Conservation (phyloP, 768 basidiomycete genomes). For the Pleurotus tuoliensis region DNA sequence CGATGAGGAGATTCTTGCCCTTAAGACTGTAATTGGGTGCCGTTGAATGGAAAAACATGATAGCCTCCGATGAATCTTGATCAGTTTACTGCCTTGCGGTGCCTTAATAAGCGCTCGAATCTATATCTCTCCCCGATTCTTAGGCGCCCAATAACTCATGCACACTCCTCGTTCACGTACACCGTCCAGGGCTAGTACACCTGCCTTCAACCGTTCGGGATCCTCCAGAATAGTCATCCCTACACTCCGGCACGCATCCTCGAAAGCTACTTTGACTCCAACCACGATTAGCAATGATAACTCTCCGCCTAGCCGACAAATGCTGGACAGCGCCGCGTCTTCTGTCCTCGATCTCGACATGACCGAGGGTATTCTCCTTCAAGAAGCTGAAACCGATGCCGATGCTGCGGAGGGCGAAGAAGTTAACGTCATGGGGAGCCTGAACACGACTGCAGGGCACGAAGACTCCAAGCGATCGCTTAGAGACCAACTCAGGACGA, state of each 20-base stretch:
- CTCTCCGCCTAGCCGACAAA: constrained; percentile 25
- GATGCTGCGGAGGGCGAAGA: constrained; percentile 55
- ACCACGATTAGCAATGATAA: constrained; percentile 14
- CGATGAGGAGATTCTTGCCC: constrained; percentile 40
- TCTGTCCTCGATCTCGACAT: constrained; percentile 67
- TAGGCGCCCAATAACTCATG: no score
- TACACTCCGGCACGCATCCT: constrained; percentile 39
- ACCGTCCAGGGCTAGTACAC: constrained; percentile 24
- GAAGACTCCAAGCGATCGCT: constrained; percentile 62
- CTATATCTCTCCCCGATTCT: constrained; percentile 17
- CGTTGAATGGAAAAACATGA: constrained; percentile 28
- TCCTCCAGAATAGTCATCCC: constrained; percentile 54
- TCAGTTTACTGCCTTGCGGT: neutral
- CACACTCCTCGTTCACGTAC: constrained; percentile 28
- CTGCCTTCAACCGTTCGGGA: constrained; percentile 28
- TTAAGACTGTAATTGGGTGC: constrained; percentile 18
- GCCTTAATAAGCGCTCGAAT: neutral
- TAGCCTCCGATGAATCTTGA: neutral
- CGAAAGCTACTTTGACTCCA: constrained; percentile 19
- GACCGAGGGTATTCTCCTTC: constrained; percentile 65
- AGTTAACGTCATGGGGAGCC: constrained; percentile 40
- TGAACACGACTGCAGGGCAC: constrained; percentile 36
- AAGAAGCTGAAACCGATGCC: constrained; percentile 63
- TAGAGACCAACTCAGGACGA: constrained; percentile 69
- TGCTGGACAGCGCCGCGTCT: constrained; percentile 63